These are phyloP conservation scores for Rutstroemia sydowiana DNA, from an alignment of 2,329 filamentous ascomycete species.

Conservation along the genomic window DNA sequence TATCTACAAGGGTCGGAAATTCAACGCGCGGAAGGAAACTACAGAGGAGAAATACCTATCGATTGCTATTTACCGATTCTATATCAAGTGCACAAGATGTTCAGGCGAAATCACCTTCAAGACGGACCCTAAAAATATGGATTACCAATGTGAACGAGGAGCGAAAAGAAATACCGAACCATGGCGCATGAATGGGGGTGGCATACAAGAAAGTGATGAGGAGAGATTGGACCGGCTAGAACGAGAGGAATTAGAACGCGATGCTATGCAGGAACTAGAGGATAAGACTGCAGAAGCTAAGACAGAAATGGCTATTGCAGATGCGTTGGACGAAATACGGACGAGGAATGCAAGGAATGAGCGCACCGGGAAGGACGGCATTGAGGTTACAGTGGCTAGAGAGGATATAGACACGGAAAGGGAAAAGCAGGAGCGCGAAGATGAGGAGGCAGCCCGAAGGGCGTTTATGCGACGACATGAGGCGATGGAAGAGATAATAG, in stretches of 20 bases:
- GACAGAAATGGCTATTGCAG: slow-evolving; percentile 91
- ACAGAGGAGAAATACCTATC: slow-evolving; percentile 83
- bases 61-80: slow-evolving; percentile 85
- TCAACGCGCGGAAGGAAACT: slow-evolving; percentile 91
- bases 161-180: slow-evolving; percentile 91
- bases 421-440: slow-evolving; percentile 66
- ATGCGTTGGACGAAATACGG: slow-evolving; percentile 90
- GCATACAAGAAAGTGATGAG: slow-evolving; percentile 74
- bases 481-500: slow-evolving; percentile 28
- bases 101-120: slow-evolving; percentile 83
- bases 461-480: slow-evolving; percentile 56
- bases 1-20: slow-evolving; percentile 90
- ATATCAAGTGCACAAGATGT: slow-evolving; percentile 84
- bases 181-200: slow-evolving; percentile 57
- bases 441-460: slow-evolving; percentile 69
- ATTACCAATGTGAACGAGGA: slow-evolving; percentile 72
- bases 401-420: slow-evolving; percentile 51
- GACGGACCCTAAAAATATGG: slow-evolving; percentile 91
- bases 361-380: slow-evolving; percentile 61
- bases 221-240: slow-evolving; percentile 80
- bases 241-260: slow-evolving; percentile 69
- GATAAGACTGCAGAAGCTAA: slow-evolving; percentile 89
- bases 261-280: slow-evolving; percentile 93
- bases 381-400: slow-evolving; percentile 49
- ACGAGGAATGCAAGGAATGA: slow-evolving; percentile 85